Evolutionary conservation across 2,329 filamentous ascomycete genomes (phyloP).

Genomic region (Seiridium cupressi): DNA sequence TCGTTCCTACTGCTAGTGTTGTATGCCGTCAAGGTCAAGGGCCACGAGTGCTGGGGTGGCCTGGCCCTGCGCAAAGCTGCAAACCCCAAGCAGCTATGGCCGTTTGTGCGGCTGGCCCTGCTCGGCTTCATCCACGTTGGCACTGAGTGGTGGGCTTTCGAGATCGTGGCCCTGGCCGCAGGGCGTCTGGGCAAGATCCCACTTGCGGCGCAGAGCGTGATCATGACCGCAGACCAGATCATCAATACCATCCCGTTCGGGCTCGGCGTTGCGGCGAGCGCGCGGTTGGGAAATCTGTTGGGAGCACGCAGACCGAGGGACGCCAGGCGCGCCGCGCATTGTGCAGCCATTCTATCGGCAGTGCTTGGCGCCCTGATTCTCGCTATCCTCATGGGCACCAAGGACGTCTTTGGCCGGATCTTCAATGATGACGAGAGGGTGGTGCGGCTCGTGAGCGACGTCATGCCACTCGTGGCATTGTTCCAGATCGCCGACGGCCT

Average conservation of each 20-base stretch:
- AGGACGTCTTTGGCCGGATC: conserved; percentile 70
- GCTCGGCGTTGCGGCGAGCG: conserved; percentile 76
- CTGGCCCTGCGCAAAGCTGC: conserved; percentile 56
- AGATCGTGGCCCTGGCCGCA: conserved; percentile 82
- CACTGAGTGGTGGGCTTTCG: conserved; percentile 94
- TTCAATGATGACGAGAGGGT: conserved; percentile 80
- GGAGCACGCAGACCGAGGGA: conserved; percentile 65
- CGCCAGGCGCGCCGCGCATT: conserved; percentile 71
- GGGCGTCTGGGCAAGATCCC: conserved; percentile 77
- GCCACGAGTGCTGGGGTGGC: conserved; percentile 78
- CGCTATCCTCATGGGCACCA: conserved; percentile 65
- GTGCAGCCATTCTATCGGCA: conserved; percentile 71
- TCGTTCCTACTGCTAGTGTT: conserved; percentile 74
- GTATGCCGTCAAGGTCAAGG: conserved; percentile 69
- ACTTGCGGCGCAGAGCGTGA: conserved; percentile 79
- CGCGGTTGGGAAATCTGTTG: conserved; percentile 76
- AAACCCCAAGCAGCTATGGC: conserved; percentile 59
- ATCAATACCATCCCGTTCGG: conserved; percentile 87
- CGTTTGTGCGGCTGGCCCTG: conserved; percentile 72
- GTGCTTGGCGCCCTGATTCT: conserved; percentile 67
- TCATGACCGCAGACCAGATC: conserved; percentile 86
- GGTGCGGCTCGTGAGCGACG: conserved; percentile 67
- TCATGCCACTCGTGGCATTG: conserved; percentile 83
- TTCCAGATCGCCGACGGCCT: conserved; percentile 90
- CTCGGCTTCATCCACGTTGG: conserved; percentile 81